phyloP scores from a whole-genome alignment of 306 rosid species.

The Carpinus fangiana region DNA sequence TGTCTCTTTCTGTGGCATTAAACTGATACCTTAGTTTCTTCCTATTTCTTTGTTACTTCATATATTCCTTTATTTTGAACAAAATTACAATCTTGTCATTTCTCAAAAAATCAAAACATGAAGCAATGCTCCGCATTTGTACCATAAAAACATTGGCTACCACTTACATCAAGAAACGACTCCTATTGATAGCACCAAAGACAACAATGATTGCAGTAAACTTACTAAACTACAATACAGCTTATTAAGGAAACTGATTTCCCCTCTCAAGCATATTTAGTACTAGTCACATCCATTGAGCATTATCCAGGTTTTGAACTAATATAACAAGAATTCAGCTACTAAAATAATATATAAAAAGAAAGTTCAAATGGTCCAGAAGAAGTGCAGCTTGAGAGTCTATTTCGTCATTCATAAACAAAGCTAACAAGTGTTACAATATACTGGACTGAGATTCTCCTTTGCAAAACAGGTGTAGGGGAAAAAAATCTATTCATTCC shows the following conservation, averaged over 20 bases:
- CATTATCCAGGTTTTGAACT: slow-evolving; percentile 2
- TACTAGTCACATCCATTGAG: slow-evolving; percentile 11
- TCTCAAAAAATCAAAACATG: background rate
- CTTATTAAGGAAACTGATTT: slow-evolving; percentile 7
- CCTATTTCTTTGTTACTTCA: slow-evolving; percentile 12
- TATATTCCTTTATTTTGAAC: slow-evolving; percentile 9
- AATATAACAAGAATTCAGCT: slow-evolving; percentile 1
- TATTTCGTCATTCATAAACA: background rate
- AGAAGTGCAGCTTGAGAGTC: slow-evolving; percentile 12
- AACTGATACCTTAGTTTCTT: background rate
- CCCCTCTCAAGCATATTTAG: slow-evolving; percentile 24
- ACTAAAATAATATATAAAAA: slow-evolving; percentile 12
- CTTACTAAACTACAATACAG: background rate
- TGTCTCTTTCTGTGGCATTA: background rate
- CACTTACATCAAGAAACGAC: slow-evolving; percentile 3
- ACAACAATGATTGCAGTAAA: slow-evolving; percentile 1
- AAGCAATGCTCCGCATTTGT: slow-evolving; percentile 8
- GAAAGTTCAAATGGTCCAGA: slow-evolving; percentile 17
- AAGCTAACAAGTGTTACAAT: slow-evolving; percentile 6
- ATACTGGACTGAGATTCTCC: slow-evolving; percentile 12
- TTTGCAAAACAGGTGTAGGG: slow-evolving; percentile 6
- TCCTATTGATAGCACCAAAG: slow-evolving; percentile 18
- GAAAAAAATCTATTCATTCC: slow-evolving; percentile 8
- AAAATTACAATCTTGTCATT: slow-evolving; percentile 15
- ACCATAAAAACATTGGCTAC: background rate